Conservation (phyloP, 305 asterid species). For the Fraxinus dipetala region DNA sequence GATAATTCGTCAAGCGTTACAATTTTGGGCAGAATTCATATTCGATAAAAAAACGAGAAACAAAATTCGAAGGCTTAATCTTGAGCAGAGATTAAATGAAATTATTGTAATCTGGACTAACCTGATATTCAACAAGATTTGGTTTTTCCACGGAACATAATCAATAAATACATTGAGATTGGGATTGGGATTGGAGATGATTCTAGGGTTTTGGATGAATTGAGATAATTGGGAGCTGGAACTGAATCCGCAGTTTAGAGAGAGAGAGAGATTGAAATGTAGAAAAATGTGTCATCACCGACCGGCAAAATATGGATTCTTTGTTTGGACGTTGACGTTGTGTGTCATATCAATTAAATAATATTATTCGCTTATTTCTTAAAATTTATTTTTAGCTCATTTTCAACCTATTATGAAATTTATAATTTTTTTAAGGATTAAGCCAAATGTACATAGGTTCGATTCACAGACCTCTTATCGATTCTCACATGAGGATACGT, state of each 20-base stretch:
- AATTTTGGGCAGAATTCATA: neutral
- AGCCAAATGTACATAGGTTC: too few species aligned
- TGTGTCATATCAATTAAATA: neutral
- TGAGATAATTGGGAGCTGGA: conserved; percentile 13
- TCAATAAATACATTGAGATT: conserved; percentile 8
- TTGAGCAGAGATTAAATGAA: neutral
- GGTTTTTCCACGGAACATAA: conserved; percentile 15
- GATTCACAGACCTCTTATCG: too few species aligned
- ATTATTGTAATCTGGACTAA: conserved; percentile 13
- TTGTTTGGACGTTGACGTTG: neutral
- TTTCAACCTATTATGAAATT: too few species aligned
- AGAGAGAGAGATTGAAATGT: neutral
- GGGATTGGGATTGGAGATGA: conserved; percentile 6
- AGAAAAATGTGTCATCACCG: neutral
- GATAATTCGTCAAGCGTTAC: conserved; percentile 12
- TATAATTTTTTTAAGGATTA: too few species aligned
- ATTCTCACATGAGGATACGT: too few species aligned
- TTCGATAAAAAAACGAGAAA: neutral
- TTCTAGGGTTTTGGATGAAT: conserved; percentile 29
- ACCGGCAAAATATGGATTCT: neutral
- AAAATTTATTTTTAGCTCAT: too few species aligned
- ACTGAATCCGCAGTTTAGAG: neutral
- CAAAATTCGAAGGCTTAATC: neutral
- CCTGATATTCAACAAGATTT: conserved; percentile 29
- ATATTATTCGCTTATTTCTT: too few species aligned